Base-by-base conservation (phyloP, 768 basidiomycete species). In the Termitomyces bulborhizus region DNA sequence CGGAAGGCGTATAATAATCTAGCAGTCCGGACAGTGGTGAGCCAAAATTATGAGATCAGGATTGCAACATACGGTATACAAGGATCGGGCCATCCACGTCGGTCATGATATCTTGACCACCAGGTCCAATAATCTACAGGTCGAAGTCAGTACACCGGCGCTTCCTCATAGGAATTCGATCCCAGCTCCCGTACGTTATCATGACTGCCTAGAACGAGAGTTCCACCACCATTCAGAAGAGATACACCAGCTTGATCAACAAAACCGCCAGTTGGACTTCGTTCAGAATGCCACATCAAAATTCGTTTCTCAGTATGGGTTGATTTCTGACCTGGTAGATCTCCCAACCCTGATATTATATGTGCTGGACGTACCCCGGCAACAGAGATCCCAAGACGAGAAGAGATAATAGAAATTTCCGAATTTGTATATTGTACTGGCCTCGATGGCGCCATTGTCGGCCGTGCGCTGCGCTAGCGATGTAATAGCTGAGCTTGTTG, bases 291-390 rank as follows among this genome's bases (percentile, higher is more conserved):
- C 40, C 16, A 12, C 6, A 9, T 40, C 13, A 51, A n/a, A 18
- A 11, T 49, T 55, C 3, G 9, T 11, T 37, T 16, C 21, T 39
- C n/a, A 4, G 6, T 24, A 40, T 46, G 26, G 4, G 1, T 47
- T 37, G 9, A 40, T 29, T 21, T 36, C 53, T 26, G 12, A 77
- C 77, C 66, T 72, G 4, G 70, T 62, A 5, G 79, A 75, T 31
- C 82, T 71, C 21, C 79, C 80, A 31, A 84, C 81, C 8, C 80
- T 75, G 53, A 83, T 84, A 56, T 82, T 84, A 61, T 83, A 83
- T 0, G 81, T 83, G 65, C 79, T 80, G 9, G 66, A 69, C 15
- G 72, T 74, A 4, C 80, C 81, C 24, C 63, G 45, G 65, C 81
- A 82, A 66, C 80, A 82, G 2, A 66, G 67, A 57, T 82, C 81